Evolutionary conservation across 2,329 filamentous ascomycete genomes (phyloP).

Genomic region (Claviceps fusiformis): DNA sequence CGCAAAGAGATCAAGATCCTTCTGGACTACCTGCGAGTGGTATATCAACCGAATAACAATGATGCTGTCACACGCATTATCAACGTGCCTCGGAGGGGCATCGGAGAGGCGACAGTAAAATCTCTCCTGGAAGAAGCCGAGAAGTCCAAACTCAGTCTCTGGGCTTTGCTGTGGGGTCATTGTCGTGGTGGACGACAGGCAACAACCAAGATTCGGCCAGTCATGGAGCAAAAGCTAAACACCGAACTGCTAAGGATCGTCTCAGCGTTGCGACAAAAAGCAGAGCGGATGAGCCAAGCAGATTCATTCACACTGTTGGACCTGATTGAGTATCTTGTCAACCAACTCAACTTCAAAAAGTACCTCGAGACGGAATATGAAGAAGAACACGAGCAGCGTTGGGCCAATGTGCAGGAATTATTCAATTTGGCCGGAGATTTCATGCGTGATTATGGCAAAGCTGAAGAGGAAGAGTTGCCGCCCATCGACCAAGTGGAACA

Average conservation of each 20-base stretch:
- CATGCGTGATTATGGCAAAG: slow-evolving; percentile 26
- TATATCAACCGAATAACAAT: slow-evolving; percentile 75
- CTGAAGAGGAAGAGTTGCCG: slow-evolving; percentile 44
- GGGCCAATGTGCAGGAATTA: slow-evolving; percentile 87
- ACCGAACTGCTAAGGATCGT: slow-evolving; percentile 35
- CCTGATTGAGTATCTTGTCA: slow-evolving; percentile 39
- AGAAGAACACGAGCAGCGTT: slow-evolving; percentile 64
- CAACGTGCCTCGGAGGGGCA: slow-evolving; percentile 67
- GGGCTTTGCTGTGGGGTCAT: slow-evolving; percentile 53
- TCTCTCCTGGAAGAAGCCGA: slow-evolving; percentile 66
- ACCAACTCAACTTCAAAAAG: slow-evolving; percentile 58
- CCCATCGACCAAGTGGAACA: slow-evolving; percentile 61
- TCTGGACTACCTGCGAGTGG: slow-evolving; percentile 75
- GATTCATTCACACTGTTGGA: slow-evolving; percentile 27
- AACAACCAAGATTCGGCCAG: slow-evolving; percentile 34
- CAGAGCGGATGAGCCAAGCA: slow-evolving; percentile 14
- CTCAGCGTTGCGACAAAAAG: slow-evolving; percentile 17
- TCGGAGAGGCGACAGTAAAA: slow-evolving; percentile 70
- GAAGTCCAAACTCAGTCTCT: slow-evolving; percentile 52
- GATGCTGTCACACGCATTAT: slow-evolving; percentile 74
- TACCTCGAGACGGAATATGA: slow-evolving; percentile 58
- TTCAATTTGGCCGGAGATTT: slow-evolving; percentile 66
- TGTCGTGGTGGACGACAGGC: slow-evolving; percentile 34
- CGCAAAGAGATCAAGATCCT: slow-evolving; percentile 76
- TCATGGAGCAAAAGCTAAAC: slow-evolving; percentile 39